Percentiles rank a stretch among this genome's conserved stretches.
phyloP scores from a whole-genome alignment of 108 stramenopile species.

The Skeletonema grethae region DNA sequence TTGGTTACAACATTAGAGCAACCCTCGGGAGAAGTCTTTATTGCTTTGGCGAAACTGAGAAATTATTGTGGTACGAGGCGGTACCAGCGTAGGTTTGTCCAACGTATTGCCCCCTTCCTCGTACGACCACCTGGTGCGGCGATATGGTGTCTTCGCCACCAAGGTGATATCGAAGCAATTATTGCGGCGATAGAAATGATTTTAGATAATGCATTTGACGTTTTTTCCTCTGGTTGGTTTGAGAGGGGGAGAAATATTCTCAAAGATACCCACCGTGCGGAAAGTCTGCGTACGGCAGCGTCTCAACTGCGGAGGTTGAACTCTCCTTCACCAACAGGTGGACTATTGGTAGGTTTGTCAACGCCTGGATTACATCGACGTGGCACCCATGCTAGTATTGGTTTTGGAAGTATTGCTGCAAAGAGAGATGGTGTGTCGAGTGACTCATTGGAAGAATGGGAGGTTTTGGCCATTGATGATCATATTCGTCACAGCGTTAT shows the following conservation, averaged over 20 bases:
- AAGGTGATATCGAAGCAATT: slow-evolving; percentile 89
- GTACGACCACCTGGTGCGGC: slow-evolving; percentile 77
- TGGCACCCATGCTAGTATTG: neutral
- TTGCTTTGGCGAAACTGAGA: slow-evolving; percentile 61
- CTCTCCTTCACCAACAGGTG: slow-evolving; percentile 35
- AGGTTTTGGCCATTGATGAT: slow-evolving; percentile 71
- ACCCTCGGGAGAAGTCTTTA: slow-evolving; percentile 76
- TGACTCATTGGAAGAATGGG: slow-evolving; percentile 83
- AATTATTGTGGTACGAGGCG: slow-evolving; percentile 76
- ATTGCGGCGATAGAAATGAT: slow-evolving; percentile 83
- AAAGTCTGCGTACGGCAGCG: slow-evolving; percentile 68
- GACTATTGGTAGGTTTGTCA: slow-evolving; percentile 30
- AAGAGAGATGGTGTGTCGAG: slow-evolving; percentile 34
- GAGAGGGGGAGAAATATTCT: slow-evolving; percentile 73
- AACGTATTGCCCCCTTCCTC: slow-evolving; percentile 80
- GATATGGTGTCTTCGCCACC: slow-evolving; percentile 86
- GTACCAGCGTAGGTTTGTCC: slow-evolving; percentile 87
- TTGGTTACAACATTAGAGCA: slow-evolving; percentile 82
- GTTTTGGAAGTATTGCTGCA: neutral
- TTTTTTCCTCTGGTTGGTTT: slow-evolving; percentile 84
- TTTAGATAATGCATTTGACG: slow-evolving; percentile 67
- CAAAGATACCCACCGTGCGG: slow-evolving; percentile 70
- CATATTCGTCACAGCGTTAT: slow-evolving; percentile 71
- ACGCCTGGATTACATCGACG: slow-evolving; percentile 21
- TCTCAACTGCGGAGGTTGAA: slow-evolving; percentile 61